Evolutionary conservation across 148 eudicot genomes (phyloP), one percentile per base, ranked within the genome.

Genomic region (Polygonum maritimum): DNA sequence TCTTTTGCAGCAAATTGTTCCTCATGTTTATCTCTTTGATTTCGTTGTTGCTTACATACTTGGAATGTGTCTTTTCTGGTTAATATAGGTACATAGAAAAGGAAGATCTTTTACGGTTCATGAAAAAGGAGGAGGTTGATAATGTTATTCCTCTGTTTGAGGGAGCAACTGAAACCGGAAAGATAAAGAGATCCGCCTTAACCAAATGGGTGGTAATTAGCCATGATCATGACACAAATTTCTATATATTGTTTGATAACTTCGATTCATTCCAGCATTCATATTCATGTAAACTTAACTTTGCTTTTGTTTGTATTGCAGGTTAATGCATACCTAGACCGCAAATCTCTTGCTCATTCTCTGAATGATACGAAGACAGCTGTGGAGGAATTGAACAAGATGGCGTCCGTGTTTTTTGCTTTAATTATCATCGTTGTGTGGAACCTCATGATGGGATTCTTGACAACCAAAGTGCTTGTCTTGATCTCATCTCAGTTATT

Each of bases 311-410:
- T 74, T 33, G 35, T 52, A 35, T 36, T 82, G 65, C 83, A 91
- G 96, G 88, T 91, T 35, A 84, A 87, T 74, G 86, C 86, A 41
- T 91, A 94, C 80, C 77, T 87, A 13, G 95, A 94, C 51, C 85
- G 95, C 14, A 89, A 89, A 83, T 84, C 86, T 39, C 87, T 94
- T 49, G 87, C 89, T 2, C 89, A 80, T 84, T 89, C 97, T 40
- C 80, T 94, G 10, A 81, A 82, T 44, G 98, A 94, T 74, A 86
- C 92, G 0, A 91, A 94, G 80, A 94, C 98, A 73, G 98, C 95
- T 16, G 89, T 94, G 35, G 88, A 90, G 65, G 89, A 91, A 76
- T 80, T 94, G 76, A 88, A 88, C 86, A 91, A 76, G 75, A 40
- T 94, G 55, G 78, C 81, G 22, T 85, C 93, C 11, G 86, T 71